phyloP scores from a whole-genome alignment of 2,329 filamentous ascomycete genomes.

The Xylaria sp. region DNA sequence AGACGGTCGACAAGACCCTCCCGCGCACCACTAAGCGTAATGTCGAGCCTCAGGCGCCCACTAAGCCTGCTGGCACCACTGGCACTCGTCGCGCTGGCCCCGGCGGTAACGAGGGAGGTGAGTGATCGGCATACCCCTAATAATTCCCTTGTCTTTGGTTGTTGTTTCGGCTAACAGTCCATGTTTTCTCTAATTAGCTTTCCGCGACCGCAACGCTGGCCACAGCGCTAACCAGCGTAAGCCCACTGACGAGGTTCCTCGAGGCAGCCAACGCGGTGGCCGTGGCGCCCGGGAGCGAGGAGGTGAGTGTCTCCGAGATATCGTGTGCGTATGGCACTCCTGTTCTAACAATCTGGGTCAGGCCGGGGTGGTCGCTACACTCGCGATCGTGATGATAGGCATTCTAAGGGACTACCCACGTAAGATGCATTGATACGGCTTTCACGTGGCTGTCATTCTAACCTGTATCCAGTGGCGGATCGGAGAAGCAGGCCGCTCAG shows the following conservation, averaged over 20 bases:
- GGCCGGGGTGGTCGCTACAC: conserved; percentile 60
- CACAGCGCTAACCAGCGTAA: conserved; percentile 81
- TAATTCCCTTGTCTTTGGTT: neutral
- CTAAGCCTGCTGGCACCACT: conserved; percentile 47
- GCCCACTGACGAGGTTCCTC: conserved; percentile 71
- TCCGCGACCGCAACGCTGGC: conserved; percentile 86
- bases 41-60: conserved; percentile 74
- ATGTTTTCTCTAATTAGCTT: conserved; percentile 61
- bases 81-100: conserved; percentile 62
- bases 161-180: conserved; percentile 10
- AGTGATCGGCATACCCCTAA: conserved; percentile 46
- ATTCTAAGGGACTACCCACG: conserved; percentile 55
- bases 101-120: conserved; percentile 87
- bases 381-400: conserved; percentile 62
- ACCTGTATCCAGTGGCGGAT: conserved; percentile 59
- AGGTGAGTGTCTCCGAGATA: conserved; percentile 49
- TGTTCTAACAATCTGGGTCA: conserved; percentile 38
- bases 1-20: conserved; percentile 84
- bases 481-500: conserved; percentile 85
- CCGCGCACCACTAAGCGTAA: conserved; percentile 84
- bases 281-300: conserved; percentile 67
- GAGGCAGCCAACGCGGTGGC: conserved; percentile 63
- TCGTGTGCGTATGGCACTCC: neutral
- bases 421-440: conserved; percentile 44
- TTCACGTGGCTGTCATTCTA: neutral